phyloP scores from a whole-genome alignment of 179 eudicot species.

The Beta macrorhiza region DNA sequence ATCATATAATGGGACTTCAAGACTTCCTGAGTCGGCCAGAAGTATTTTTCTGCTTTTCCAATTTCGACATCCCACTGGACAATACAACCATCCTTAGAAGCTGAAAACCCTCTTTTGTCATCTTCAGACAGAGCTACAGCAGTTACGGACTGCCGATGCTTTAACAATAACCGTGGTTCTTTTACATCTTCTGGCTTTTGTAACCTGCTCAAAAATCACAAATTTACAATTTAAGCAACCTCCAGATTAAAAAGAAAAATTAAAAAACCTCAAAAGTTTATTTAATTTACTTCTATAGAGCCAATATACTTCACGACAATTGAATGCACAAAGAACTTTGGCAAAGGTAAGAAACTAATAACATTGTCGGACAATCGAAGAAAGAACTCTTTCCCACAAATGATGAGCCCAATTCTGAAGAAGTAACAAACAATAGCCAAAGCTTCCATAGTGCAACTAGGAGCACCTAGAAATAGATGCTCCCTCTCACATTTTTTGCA shows the following conservation, averaged over 20 bases:
- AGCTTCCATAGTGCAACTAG: too few species aligned
- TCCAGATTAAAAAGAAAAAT: neutral
- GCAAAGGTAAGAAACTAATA: neutral
- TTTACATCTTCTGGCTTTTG: slow-evolving; percentile 54
- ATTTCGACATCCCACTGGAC: slow-evolving; percentile 82
- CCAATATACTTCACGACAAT: neutral
- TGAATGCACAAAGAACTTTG: neutral
- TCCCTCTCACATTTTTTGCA: too few species aligned
- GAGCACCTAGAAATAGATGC: too few species aligned
- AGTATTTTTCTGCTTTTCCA: slow-evolving; percentile 70
- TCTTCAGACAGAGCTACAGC: slow-evolving; percentile 77
- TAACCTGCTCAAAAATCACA: slow-evolving; percentile 44
- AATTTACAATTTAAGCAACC: neutral
- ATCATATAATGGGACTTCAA: slow-evolving; percentile 68
- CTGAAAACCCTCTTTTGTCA: slow-evolving; percentile 79
- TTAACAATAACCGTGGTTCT: slow-evolving; percentile 51
- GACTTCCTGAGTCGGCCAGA: slow-evolving; percentile 74
- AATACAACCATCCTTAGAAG: slow-evolving; percentile 87
- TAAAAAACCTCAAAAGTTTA: neutral
- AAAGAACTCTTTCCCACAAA: too few species aligned
- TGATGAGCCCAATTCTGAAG: neutral
- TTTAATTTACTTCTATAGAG: neutral
- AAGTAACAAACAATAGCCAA: neutral
- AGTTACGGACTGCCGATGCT: slow-evolving; percentile 84
- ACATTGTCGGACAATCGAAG: neutral